phyloP scores from a whole-genome alignment of 78 protist species.

The Dictyostelium discoideum region DNA sequence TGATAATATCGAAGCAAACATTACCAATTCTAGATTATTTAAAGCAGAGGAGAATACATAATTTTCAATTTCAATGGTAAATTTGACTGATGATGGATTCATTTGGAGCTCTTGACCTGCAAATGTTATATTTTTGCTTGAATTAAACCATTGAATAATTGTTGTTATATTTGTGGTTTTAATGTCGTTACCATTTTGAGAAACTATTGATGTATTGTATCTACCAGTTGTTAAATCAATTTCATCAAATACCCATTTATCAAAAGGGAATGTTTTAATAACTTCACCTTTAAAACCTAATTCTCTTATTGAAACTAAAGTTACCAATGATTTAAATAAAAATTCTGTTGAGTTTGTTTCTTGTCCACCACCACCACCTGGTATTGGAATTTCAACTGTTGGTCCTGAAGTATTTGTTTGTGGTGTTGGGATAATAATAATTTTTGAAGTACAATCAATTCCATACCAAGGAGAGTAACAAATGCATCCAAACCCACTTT shows the following conservation, averaged over 20 bases:
- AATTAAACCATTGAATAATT: background rate
- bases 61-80: background rate
- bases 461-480: constrained; percentile 4
- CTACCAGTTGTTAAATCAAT: background rate
- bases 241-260: background rate
- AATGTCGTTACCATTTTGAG: background rate
- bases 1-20: background rate
- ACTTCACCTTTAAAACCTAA: background rate
- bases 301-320: background rate
- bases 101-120: background rate
- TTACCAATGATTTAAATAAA: background rate
- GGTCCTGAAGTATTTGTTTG: background rate
- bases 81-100: constrained; percentile 14
- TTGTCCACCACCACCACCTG: background rate
- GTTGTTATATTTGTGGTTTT: background rate
- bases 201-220: background rate
- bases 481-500: background rate
- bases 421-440: background rate
- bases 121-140: background rate
- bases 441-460: background rate
- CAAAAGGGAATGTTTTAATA: background rate
- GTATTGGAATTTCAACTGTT: background rate
- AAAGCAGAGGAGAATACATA: background rate
- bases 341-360: background rate
- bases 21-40: background rate